Percentiles rank a stretch among this genome's conserved stretches.
Conservation (phyloP, 2,329 filamentous ascomycete genomes). For the Tolypocladium nubicola region DNA sequence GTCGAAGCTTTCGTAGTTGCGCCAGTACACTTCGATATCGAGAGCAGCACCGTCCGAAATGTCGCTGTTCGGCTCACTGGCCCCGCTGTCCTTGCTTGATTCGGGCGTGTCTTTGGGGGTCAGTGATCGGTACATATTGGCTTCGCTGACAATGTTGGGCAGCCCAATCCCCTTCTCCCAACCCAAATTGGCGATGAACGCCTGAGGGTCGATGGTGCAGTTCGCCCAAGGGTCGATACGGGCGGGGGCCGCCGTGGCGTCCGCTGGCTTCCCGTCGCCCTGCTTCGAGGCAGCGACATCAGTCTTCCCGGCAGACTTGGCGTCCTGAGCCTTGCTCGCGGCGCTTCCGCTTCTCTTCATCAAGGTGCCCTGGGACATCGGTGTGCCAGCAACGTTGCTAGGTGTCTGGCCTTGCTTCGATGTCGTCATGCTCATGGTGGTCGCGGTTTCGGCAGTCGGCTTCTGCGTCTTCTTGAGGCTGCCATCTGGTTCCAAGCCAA, state of each 20-base stretch:
- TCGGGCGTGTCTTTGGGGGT: constrained; percentile 56
- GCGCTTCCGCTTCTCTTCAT: constrained; percentile 41
- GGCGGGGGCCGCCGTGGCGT: constrained; percentile 7
- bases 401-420: constrained; percentile 41
- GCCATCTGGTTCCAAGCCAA: constrained; percentile 44
- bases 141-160: constrained; percentile 39
- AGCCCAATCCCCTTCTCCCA: constrained; percentile 18
- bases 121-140: constrained; percentile 40
- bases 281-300: constrained; percentile 16
- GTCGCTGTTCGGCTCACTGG: constrained; percentile 52
- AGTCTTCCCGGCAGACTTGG: constrained; percentile 17
- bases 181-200: constrained; percentile 21
- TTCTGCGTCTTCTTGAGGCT: constrained; percentile 24
- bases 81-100: constrained; percentile 48
- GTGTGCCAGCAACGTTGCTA: constrained; percentile 30
- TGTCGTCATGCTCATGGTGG: constrained; percentile 27
- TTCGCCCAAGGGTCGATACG: constrained; percentile 23
- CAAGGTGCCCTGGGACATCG: constrained; percentile 39
- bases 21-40: constrained; percentile 43
- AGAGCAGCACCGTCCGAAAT: constrained; percentile 43
- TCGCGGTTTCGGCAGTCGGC: constrained; percentile 13
- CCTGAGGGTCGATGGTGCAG: constrained; percentile 41
- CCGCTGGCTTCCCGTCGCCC: constrained; percentile 16
- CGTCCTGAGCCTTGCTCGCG: constrained; percentile 28
- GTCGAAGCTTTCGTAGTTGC: constrained; percentile 37